Percentiles rank a stretch among this genome's conserved stretches.
phyloP scores from a whole-genome alignment of 2,329 filamentous ascomycete species.

The Capronia epimyces region DNA sequence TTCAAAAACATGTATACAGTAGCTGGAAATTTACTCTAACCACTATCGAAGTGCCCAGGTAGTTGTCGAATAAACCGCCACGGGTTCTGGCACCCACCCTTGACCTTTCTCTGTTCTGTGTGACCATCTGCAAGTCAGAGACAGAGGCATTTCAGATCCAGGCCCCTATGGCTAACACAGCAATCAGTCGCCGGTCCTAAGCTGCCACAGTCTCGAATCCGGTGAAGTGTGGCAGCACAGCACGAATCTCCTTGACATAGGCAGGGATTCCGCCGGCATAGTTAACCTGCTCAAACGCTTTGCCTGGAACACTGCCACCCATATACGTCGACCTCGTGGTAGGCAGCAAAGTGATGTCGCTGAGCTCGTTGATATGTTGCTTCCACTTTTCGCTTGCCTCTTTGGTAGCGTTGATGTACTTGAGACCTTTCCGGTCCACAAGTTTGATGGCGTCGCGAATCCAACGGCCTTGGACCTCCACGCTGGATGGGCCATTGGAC shows the following conservation, averaged over 20 bases:
- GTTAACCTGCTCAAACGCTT: conserved; percentile 49
- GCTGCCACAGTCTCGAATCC: conserved; percentile 28
- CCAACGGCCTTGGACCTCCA: conserved; percentile 55
- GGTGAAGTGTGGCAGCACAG: conserved; percentile 19
- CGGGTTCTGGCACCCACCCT: no score
- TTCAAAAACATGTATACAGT: no score
- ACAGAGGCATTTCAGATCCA: no score
- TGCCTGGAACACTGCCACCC: conserved; percentile 53
- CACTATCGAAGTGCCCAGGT: no score
- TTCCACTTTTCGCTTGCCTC: conserved; percentile 49
- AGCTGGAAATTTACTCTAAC: no score
- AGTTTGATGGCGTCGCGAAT: conserved; percentile 45
- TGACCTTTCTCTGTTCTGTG: no score
- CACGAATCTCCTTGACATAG: conserved; percentile 26
- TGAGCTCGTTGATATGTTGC: conserved; percentile 37
- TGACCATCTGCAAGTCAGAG: no score
- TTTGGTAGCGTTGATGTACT: conserved; percentile 47
- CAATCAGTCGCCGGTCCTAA: no score
- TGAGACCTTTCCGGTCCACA: conserved; percentile 43
- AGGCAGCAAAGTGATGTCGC: conserved; percentile 39
- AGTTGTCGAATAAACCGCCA: no score
- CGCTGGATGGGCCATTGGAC: conserved; percentile 51
- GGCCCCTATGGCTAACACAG: no score
- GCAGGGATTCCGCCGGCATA: conserved; percentile 35
- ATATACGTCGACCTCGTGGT: conserved; percentile 51